A percentile compares a stretch with the other conserved stretches of the same genome.
Conservation (phyloP, 768 basidiomycete species). For the Psilocybe cyanescens region DNA sequence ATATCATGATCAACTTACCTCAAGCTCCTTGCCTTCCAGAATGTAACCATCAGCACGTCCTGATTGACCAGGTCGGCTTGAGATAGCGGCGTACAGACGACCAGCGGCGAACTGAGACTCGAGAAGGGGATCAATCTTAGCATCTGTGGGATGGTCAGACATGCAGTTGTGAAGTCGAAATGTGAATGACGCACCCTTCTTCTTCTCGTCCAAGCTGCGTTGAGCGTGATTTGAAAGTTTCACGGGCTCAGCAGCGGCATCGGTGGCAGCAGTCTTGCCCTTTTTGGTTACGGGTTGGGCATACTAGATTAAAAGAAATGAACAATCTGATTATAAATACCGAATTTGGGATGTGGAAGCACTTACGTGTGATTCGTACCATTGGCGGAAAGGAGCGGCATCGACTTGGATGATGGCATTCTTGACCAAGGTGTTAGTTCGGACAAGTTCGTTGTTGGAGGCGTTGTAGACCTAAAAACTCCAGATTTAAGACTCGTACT, state of each 20-base stretch:
- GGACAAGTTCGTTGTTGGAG: slow-evolving; percentile 99
- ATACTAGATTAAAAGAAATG: slow-evolving; percentile 59
- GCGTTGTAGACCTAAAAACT: slow-evolving; percentile 88
- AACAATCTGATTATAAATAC: not conserved
- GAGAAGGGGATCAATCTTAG: slow-evolving; percentile 89
- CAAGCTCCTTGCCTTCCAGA: slow-evolving; percentile 97
- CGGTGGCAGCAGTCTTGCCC: slow-evolving; percentile 64
- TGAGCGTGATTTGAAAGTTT: slow-evolving; percentile 92
- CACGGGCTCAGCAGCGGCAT: slow-evolving; percentile 57
- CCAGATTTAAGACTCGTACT: slow-evolving; percentile 5
- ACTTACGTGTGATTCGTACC: slow-evolving; percentile 98
- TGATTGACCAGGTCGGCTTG: slow-evolving; percentile 95
- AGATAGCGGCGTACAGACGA: slow-evolving; percentile 92
- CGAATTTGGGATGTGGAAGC: slow-evolving; percentile 40
- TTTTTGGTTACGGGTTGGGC: slow-evolving; percentile 94
- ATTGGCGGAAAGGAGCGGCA: slow-evolving; percentile 98
- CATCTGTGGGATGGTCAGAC: slow-evolving; percentile 49
- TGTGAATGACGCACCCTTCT: slow-evolving; percentile 67
- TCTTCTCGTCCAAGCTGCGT: slow-evolving; percentile 85
- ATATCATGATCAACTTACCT: slow-evolving; percentile 55
- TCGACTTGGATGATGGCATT: slow-evolving; percentile 96
- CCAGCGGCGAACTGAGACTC: slow-evolving; percentile 92
- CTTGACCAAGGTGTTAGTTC: slow-evolving; percentile 99
- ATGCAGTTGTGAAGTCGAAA: not conserved
- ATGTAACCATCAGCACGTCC: slow-evolving; percentile 98